Conservation (phyloP, 306 rosid species). For the Begonia loranthoides region DNA sequence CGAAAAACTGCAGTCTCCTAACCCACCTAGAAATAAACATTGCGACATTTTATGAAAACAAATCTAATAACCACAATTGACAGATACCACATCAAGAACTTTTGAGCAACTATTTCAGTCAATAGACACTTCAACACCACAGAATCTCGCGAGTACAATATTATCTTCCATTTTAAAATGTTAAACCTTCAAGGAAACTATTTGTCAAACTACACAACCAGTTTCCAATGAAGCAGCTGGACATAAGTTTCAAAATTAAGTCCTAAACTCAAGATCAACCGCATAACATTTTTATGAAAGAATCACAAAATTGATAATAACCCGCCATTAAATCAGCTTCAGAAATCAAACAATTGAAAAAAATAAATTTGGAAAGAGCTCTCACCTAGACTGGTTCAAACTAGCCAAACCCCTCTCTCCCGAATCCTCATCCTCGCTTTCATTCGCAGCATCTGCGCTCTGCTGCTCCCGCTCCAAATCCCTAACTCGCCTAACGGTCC, state of each 20-base stretch:
- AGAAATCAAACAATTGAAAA: neutral
- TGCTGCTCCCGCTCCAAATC: conserved; percentile 22
- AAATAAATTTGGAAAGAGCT: neutral
- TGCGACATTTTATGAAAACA: too few species aligned
- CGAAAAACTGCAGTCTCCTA: too few species aligned
- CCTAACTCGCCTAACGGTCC: conserved; percentile 24
- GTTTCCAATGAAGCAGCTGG: neutral
- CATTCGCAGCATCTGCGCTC: conserved; percentile 14
- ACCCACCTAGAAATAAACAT: too few species aligned
- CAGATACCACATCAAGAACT: too few species aligned
- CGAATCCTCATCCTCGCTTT: conserved; percentile 37
- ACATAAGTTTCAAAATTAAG: neutral
- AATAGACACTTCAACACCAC: too few species aligned
- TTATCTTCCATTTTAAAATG: too few species aligned
- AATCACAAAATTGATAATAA: neutral
- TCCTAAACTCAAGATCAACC: neutral
- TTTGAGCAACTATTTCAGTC: too few species aligned
- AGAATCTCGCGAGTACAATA: too few species aligned
- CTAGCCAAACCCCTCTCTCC: conserved; percentile 14
- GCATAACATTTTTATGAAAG: neutral
- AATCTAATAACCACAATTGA: too few species aligned
- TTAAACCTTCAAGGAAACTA: too few species aligned
- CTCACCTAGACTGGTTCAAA: conserved; percentile 36
- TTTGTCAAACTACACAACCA: too few species aligned
- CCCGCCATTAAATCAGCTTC: neutral